phyloP scores from a whole-genome alignment of 257 asterid species.

The Gentiana dahurica region DNA sequence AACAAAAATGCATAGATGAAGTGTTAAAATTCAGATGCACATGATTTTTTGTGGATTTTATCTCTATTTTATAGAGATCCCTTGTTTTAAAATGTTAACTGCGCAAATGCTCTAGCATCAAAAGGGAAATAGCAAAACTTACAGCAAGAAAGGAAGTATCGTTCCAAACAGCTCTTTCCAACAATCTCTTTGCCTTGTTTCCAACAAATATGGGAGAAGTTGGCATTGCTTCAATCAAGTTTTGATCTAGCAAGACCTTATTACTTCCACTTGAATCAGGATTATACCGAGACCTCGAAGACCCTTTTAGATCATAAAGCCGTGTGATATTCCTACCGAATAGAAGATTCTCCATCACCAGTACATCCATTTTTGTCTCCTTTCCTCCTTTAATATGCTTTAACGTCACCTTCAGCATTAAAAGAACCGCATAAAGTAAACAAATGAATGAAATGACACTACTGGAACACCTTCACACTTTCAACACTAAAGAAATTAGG shows the following conservation, averaged over 20 bases:
- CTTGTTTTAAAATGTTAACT: too few relatives aligned
- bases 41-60: too few relatives aligned
- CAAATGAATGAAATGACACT: too few relatives aligned
- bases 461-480: too few relatives aligned
- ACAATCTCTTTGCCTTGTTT: slow-evolving; percentile 68
- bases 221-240: slow-evolving; percentile 96
- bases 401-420: slow-evolving; percentile 50
- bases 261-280: slow-evolving; percentile 84
- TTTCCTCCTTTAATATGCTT: slow-evolving; percentile 85
- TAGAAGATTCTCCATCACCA: slow-evolving; percentile 95
- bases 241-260: slow-evolving; percentile 87
- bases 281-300: slow-evolving; percentile 86
- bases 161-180: slow-evolving; percentile 96
- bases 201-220: slow-evolving; percentile 95
- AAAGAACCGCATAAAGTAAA: slow-evolving; percentile 10
- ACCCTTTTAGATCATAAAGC: slow-evolving; percentile 92
- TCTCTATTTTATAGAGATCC: too few relatives aligned
- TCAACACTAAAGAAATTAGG: too few relatives aligned
- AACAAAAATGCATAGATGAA: too few relatives aligned
- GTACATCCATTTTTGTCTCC: slow-evolving; percentile 84
- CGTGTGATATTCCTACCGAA: slow-evolving; percentile 73
- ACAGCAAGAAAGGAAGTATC: slow-evolving; percentile 94
- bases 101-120: too few relatives aligned
- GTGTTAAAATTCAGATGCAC: too few relatives aligned
- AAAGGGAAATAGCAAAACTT: slow-evolving; percentile 27